phyloP scores from a whole-genome alignment of 352 stramenopile species.

The Globisporangium abappressorium region DNA sequence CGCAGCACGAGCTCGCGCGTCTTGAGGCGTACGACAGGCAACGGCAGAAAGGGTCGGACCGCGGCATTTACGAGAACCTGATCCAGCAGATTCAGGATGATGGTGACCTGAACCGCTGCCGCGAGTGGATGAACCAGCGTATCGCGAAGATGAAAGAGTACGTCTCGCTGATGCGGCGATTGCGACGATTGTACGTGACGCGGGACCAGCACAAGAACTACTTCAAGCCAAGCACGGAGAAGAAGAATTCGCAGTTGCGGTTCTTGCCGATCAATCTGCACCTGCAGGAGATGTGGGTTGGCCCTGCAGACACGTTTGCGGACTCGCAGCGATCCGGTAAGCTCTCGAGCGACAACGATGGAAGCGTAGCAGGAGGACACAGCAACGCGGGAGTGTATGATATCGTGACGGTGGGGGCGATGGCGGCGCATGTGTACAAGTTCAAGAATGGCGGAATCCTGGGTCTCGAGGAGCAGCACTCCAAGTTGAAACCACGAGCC shows the following conservation, averaged over 20 bases:
- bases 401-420: conserved; percentile 83
- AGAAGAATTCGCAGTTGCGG: conserved; percentile 75
- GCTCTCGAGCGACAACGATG: conserved; percentile 30
- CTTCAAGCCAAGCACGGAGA: conserved; percentile 85
- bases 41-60: conserved; percentile 74
- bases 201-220: conserved; percentile 77
- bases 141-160: conserved; percentile 70
- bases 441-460: conserved; percentile 87
- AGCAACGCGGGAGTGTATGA: conserved; percentile 55
- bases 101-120: conserved; percentile 75
- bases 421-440: conserved; percentile 86
- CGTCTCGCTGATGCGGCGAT: conserved; percentile 53
- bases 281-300: conserved; percentile 86
- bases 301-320: conserved; percentile 43
- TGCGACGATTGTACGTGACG: conserved; percentile 63
- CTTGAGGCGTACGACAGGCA: conserved; percentile 76
- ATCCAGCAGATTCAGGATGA: conserved; percentile 89
- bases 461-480: conserved; percentile 63
- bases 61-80: conserved; percentile 85
- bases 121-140: conserved; percentile 81
- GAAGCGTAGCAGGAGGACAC: neutral
- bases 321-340: conserved; percentile 27
- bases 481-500: conserved; percentile 66
- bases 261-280: conserved; percentile 87
- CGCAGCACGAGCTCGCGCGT: conserved; percentile 69